phyloP scores from a whole-genome alignment of 176 grass and related monocot species.

The Urochloa ruziziensis region DNA sequence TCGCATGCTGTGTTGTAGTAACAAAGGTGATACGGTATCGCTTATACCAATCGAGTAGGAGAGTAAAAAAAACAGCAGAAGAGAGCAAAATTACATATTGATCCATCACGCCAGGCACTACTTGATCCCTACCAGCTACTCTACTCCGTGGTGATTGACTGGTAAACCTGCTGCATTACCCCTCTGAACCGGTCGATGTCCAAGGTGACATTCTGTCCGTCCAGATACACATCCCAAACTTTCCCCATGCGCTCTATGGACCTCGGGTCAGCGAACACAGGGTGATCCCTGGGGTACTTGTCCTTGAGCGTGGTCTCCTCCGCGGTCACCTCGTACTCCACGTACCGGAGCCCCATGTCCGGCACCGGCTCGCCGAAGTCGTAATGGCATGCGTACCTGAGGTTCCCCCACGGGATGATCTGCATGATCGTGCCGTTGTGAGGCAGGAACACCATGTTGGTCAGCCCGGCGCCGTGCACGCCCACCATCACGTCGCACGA shows the following conservation, averaged over 20 bases:
- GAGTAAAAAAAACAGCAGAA: not conserved
- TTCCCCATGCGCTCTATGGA: conserved; percentile 41
- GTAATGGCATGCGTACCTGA: conserved; percentile 42
- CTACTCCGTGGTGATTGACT: conserved; percentile 33
- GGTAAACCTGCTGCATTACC: conserved; percentile 39
- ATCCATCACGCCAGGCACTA: not conserved
- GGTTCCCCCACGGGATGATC: conserved; percentile 62
- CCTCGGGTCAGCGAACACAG: conserved; percentile 49
- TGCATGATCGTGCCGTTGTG: conserved; percentile 54
- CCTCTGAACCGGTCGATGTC: conserved; percentile 50
- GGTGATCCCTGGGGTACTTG: conserved; percentile 47
- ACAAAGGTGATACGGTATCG: not conserved
- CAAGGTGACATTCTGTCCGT: conserved; percentile 65
- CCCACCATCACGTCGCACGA: conserved; percentile 97
- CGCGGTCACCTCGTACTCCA: conserved; percentile 61
- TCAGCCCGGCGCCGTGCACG: conserved; percentile 87
- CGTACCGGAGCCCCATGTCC: conserved; percentile 63
- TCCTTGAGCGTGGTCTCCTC: conserved; percentile 71
- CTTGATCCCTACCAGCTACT: not conserved
- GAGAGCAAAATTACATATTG: not conserved
- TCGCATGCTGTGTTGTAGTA: too few species aligned
- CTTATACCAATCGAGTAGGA: too few species aligned
- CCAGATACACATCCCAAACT: conserved; percentile 39
- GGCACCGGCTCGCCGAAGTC: conserved; percentile 47
- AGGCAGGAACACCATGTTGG: conserved; percentile 95